Conservation (phyloP, 1,284 basidiomycete species). For the Violaceomyces palustris region DNA sequence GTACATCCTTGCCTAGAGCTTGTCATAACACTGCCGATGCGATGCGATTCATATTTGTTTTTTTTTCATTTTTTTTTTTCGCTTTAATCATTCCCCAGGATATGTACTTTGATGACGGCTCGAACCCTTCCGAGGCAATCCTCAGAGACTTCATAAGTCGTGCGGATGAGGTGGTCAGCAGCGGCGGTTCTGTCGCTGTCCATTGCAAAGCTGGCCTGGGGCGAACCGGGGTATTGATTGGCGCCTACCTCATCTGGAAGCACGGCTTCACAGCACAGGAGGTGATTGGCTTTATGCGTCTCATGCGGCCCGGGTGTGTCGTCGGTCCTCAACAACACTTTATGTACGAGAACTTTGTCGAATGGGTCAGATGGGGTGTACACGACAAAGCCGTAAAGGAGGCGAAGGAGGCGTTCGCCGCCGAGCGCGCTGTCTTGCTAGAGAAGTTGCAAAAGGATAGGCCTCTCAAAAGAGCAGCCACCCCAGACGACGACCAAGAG, state of each 20-base stretch:
- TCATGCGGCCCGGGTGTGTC: constrained; percentile 90
- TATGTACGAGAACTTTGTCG: constrained; percentile 69
- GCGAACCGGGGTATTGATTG: constrained; percentile 84
- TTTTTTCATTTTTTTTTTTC: no score
- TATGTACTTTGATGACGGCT: constrained; percentile 96
- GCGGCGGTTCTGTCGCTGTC: constrained; percentile 72
- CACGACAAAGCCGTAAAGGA: constrained; percentile 23
- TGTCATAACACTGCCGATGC: no score
- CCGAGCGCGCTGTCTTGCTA: constrained; percentile 12
- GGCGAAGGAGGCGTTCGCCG: constrained; percentile 8
- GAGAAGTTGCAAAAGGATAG: constrained; percentile 1
- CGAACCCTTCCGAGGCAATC: constrained; percentile 91
- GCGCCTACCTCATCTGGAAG: constrained; percentile 95
- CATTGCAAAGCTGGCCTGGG: constrained; percentile 92
- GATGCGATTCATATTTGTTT: no score
- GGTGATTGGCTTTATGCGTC: constrained; percentile 96
- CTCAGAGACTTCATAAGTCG: constrained; percentile 81
- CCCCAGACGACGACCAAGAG: constrained; percentile 9
- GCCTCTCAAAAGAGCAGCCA: constrained; percentile 3
- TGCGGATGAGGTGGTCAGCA: constrained; percentile 70
- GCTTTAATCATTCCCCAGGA: no score
- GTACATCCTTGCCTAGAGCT: no score
- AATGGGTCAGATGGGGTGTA: constrained; percentile 48
- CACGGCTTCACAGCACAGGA: constrained; percentile 98
- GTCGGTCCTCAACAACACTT: constrained; percentile 81